Evolutionary conservation across 495 filamentous ascomycete genomes (phyloP).

Genomic region (Aspergillus nanangensis): DNA sequence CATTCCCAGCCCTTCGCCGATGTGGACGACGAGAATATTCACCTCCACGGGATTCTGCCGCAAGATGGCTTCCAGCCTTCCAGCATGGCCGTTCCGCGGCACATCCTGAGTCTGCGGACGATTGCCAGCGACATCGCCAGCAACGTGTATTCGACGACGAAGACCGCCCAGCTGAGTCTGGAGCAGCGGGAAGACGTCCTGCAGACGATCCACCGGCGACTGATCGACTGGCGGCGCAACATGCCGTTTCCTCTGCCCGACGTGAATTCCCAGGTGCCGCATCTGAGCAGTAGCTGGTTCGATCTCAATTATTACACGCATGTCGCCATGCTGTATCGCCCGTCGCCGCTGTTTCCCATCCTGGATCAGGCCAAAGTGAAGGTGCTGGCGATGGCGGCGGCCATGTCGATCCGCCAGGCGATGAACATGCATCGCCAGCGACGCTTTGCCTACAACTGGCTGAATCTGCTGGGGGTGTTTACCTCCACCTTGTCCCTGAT

Average conservation of each 20-base stretch:
- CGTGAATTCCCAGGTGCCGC: constrained; percentile 29
- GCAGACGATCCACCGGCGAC: constrained; percentile 24
- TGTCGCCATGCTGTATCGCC: constrained; percentile 32
- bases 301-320: constrained; percentile 40
- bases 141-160: constrained; percentile 18
- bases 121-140: constrained; percentile 34
- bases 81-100: constrained; percentile 33
- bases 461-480: constrained; percentile 34
- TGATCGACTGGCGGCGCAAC: constrained; percentile 34
- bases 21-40: constrained; percentile 30
- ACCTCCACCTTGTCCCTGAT: constrained; percentile 33
- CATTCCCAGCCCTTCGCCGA: constrained; percentile 25
- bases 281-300: constrained; percentile 35
- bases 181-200: constrained; percentile 22
- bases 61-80: constrained; percentile 20
- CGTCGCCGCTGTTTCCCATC: constrained; percentile 28
- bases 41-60: constrained; percentile 15
- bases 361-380: constrained; percentile 22
- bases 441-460: constrained; percentile 37
- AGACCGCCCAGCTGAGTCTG: constrained; percentile 6
- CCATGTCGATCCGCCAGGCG: constrained; percentile 34
- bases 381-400: constrained; percentile 26
- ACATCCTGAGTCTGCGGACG: constrained; percentile 29
- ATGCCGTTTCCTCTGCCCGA: constrained; percentile 40
- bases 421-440: constrained; percentile 29